Evolutionary conservation across 352 stramenopile species (phyloP).

Genomic region (Phytophthora uliginosa): DNA sequence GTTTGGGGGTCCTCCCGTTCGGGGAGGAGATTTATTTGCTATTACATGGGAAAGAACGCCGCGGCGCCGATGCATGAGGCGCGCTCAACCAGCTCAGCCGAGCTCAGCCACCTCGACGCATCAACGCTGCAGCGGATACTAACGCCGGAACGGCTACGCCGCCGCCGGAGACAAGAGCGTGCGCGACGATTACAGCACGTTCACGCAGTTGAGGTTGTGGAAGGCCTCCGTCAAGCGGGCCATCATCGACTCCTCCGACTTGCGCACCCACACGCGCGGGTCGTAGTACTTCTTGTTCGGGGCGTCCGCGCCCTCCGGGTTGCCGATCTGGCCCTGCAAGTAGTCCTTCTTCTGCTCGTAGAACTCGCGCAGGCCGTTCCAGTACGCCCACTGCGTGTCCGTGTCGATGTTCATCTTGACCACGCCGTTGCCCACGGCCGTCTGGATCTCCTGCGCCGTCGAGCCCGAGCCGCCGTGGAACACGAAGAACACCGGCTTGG

Average conservation of each 20-base stretch:
- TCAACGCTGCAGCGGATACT: constrained; percentile 14
- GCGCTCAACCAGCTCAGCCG: background rate
- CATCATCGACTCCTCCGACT: constrained; percentile 97
- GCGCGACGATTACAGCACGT: constrained; percentile 40
- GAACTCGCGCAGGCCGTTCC: constrained; percentile 98
- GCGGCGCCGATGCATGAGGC: background rate
- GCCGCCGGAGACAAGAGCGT: background rate
- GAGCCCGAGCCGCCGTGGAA: constrained; percentile 99
- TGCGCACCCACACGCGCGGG: constrained; percentile 97
- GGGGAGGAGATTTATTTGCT: constrained; percentile 33
- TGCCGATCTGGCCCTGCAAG: constrained; percentile 98
- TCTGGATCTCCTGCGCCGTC: constrained; percentile 96
- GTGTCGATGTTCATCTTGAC: constrained; percentile 99
- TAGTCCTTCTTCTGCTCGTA: constrained; percentile 98
- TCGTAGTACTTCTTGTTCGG: constrained; percentile 99
- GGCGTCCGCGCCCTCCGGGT: constrained; percentile 97
- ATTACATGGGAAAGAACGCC: constrained; percentile 38
- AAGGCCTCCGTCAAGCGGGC: constrained; percentile 92
- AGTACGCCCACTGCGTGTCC: constrained; percentile 99
- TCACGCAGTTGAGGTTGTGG: constrained; percentile 92
- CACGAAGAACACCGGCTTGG: constrained; percentile 99
- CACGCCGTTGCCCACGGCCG: constrained; percentile 97
- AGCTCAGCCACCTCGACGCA: background rate
- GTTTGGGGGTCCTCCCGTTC: constrained; percentile 1
- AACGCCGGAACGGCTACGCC: constrained; percentile 14